Conservation (phyloP, 2,329 filamentous ascomycete genomes). For the Colletotrichum neosansevieriae region DNA sequence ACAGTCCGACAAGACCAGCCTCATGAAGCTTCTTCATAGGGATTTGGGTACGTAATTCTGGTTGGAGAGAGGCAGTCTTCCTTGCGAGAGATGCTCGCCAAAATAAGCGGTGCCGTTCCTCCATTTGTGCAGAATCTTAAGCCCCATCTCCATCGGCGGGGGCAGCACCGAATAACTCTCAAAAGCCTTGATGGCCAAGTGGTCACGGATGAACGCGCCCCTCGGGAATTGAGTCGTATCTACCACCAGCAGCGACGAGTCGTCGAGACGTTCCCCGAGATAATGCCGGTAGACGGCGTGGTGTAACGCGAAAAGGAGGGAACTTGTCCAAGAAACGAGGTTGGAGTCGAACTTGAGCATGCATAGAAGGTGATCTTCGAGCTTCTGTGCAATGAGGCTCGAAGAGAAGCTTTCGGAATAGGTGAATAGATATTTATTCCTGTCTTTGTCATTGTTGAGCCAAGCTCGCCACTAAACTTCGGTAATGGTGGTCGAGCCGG, state of each 20-base stretch:
- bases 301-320: slow-evolving; percentile 6
- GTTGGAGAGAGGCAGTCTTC: not conserved
- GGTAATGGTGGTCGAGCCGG: not conserved
- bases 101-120: not conserved
- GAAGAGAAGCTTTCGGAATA: not conserved
- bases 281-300: slow-evolving; percentile 9
- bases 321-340: slow-evolving; percentile 16
- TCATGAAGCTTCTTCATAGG: not conserved
- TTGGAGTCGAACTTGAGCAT: slow-evolving; percentile 14
- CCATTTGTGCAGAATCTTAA: not conserved
- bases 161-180: not conserved
- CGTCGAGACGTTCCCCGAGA: not conserved
- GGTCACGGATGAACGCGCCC: not conserved
- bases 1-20: not conserved
- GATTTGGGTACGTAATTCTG: not conserved
- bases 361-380: slow-evolving; percentile 15
- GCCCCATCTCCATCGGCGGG: not conserved
- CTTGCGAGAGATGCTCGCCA: slow-evolving; percentile 14
- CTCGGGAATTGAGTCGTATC: slow-evolving; percentile 6
- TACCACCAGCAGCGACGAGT: not conserved
- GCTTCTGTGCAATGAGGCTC: not conserved
- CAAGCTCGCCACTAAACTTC: slow-evolving; percentile 9
- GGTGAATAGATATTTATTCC: not conserved
- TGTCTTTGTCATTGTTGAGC: not conserved
- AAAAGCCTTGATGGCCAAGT: slow-evolving; percentile 4